These are phyloP conservation scores for Rhizopogon sp. DNA, from an alignment of 768 basidiomycete genomes.

Conservation along the genomic window DNA sequence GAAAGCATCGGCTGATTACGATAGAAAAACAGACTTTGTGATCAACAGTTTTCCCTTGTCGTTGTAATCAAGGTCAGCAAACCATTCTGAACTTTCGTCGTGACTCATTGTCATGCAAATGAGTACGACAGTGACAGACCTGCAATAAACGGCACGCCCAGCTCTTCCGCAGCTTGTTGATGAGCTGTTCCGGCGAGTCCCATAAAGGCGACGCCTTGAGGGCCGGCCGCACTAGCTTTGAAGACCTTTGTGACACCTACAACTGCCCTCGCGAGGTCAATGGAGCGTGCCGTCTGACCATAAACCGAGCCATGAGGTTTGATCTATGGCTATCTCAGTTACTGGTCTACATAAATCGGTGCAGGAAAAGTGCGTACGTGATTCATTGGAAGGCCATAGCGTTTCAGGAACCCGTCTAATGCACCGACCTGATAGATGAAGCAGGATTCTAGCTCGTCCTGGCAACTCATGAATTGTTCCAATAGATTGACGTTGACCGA, in stretches of 20 bases:
- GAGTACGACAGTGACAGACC: conserved; percentile 28
- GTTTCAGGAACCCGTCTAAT: conserved; percentile 51
- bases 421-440: conserved; percentile 70
- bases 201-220: conserved; percentile 44
- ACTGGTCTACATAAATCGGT: not conserved
- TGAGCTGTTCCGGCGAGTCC: conserved; percentile 64
- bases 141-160: conserved; percentile 56
- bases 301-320: conserved; percentile 63
- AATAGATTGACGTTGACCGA: not conserved
- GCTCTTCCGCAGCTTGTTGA: conserved; percentile 48
- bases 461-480: not conserved
- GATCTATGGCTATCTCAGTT: conserved; percentile 28
- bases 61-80: conserved; percentile 60
- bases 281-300: conserved; percentile 51
- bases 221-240: conserved; percentile 15
- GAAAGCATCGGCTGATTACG: not conserved
- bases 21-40: conserved; percentile 37
- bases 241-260: conserved; percentile 53
- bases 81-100: conserved; percentile 45
- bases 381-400: conserved; percentile 46
- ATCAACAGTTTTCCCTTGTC: conserved; percentile 53
- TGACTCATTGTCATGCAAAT: not conserved
- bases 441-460: conserved; percentile 54
- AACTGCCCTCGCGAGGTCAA: conserved; percentile 49
- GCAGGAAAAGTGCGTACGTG: conserved; percentile 36